Base-by-base conservation (phyloP, 1,284 basidiomycete species). In the Phylloboletellus chloephorus region DNA sequence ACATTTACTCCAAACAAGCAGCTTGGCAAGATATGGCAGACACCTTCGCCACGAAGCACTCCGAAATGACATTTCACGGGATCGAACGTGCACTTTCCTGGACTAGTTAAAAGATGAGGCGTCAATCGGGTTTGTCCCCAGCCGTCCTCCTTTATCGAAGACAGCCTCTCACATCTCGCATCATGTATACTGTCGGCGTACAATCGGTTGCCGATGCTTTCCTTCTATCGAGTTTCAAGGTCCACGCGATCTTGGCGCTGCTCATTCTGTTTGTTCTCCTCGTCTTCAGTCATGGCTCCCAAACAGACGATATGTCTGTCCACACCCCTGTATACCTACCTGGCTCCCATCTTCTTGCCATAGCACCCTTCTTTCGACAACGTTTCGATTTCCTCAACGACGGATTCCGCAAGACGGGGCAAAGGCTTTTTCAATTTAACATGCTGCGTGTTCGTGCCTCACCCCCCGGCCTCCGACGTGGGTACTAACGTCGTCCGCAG, bases 301-400 rank as follows among this genome's bases (percentile, higher is more conserved):
- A 70, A 50, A 67, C 68, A 45, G 69, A 73, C 46, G 52, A 66
- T 35, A 58, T 64, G 17, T 67, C 54, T 12, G 51, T 57, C 20
- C 58, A 73, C 43, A 56, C 68, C 32, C 76, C 82, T 30, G 67
- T 66, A 37, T 67, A 66, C 37, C 65, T 86, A 4, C 79, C 81
- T 31, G 73, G 74, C 35, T 66, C 66, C 33, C 72, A 73, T 44
- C 63, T 81, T 41, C 68, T 74, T 50, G 67, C 73, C 46, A 77
- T 82, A 41, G 56, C 65, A 23, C 76, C 80, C 13, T 86, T 86
- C 67, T 85, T 84, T 57, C 72, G 71, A 39, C 65, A 62, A 51
- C 72, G 82, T 40, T 79, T 76, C 55, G 81, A 84, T 56, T 86
- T 86, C 60, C 55, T 86, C 46, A 77, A 76, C 52, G 74, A 75